phyloP scores from a whole-genome alignment of 306 rosid species.

The Cucumis hystrix region DNA sequence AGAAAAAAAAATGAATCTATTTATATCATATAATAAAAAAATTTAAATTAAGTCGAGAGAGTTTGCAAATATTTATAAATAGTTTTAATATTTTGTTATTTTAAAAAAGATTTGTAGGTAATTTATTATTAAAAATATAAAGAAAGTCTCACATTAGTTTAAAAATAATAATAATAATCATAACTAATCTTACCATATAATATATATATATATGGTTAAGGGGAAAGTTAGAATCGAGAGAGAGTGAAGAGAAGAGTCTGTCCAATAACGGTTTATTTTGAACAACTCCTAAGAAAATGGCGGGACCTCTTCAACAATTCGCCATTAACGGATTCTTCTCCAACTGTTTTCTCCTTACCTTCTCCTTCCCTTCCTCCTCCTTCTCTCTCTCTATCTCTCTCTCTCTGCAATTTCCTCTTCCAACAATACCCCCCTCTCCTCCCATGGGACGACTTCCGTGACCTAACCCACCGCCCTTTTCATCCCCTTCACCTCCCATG shows the following conservation, averaged over 20 bases:
- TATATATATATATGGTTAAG: too few relatives aligned
- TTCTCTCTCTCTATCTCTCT: neutral
- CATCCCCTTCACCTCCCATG: slow-evolving; percentile 31
- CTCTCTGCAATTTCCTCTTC: neutral
- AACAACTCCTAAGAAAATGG: neutral
- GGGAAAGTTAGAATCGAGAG: neutral
- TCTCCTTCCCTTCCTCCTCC: neutral
- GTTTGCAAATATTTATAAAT: too few relatives aligned
- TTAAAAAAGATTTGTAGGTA: too few relatives aligned
- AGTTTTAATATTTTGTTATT: too few relatives aligned
- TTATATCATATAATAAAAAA: too few relatives aligned
- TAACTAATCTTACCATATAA: too few relatives aligned
- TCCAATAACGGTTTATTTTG: neutral
- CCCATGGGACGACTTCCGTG: slow-evolving; percentile 32
- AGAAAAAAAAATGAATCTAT: too few relatives aligned
- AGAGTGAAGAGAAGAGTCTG: neutral
- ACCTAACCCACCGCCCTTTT: neutral
- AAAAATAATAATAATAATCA: too few relatives aligned
- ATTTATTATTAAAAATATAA: too few relatives aligned
- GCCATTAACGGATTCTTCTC: neutral
- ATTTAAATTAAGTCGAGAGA: too few relatives aligned
- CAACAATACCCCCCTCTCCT: neutral
- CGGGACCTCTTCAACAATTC: neutral
- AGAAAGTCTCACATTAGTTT: too few relatives aligned
- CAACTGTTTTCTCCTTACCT: neutral